These are phyloP conservation scores for Cardamine chenopodiifolia DNA, from an alignment of 345 rosid genomes.

Conservation along the genomic window DNA sequence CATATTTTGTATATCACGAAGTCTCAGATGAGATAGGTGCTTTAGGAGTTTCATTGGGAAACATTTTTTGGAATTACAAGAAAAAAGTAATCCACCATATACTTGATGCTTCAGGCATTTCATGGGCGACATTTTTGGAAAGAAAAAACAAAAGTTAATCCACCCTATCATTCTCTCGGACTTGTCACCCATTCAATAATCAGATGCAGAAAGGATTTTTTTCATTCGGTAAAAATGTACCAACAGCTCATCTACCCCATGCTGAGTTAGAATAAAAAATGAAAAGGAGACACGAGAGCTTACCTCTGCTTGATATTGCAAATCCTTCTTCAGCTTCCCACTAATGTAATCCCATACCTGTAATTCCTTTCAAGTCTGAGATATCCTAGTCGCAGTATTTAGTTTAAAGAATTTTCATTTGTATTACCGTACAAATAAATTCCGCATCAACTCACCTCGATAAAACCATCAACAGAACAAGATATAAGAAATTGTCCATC, in stretches of 20 bases:
- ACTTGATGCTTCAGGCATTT: slow-evolving; percentile 7
- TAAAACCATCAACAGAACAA: slow-evolving; percentile 94
- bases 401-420: slow-evolving; percentile 1
- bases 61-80: background rate
- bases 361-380: slow-evolving; percentile 32
- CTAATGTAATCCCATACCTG: slow-evolving; percentile 98
- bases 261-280: background rate
- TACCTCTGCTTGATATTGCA: slow-evolving; percentile 97
- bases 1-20: background rate
- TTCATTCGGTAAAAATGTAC: background rate
- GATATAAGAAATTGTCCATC: slow-evolving; percentile 98
- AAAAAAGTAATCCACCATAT: background rate
- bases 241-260: slow-evolving; percentile 21
- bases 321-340: slow-evolving; percentile 98
- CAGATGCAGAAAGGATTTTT: slow-evolving; percentile 5
- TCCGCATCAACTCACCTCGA: slow-evolving; percentile 65
- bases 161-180: slow-evolving; percentile 10
- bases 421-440: slow-evolving; percentile 8
- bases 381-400: slow-evolving; percentile 28
- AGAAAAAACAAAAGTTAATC: background rate
- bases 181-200: background rate
- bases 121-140: background rate
- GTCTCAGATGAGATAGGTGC: slow-evolving; percentile 20
- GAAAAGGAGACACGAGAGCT: slow-evolving; percentile 40
- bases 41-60: background rate